Base-by-base conservation (phyloP, 352 stramenopile genomes). In the Globisporangium orthogonon region DNA sequence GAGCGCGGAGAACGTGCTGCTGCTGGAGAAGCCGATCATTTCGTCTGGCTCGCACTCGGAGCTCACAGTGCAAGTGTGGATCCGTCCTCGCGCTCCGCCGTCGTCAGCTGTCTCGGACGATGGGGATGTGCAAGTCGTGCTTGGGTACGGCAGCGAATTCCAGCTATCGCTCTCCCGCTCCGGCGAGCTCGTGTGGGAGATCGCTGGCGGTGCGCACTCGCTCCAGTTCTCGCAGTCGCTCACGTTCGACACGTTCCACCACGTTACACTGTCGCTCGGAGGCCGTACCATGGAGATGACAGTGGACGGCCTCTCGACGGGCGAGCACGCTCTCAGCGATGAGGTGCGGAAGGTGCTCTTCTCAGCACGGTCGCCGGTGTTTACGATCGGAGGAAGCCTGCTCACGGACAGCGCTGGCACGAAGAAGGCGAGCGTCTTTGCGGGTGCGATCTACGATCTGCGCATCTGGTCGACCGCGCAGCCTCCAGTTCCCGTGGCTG, bases 41-140 rank as follows among this genome's bases (percentile, higher is more conserved):
- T 87, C 79, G 39, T 81, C 71, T 30, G 68, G 61, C 7, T 66
- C 73, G 7, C 79, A 78, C 50, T 64, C 69, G 0, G 83, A 87
- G 39, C 74, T 89, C 53, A 78, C 73, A 0, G 37, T 93, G 44
- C 76, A 95, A 57, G 50, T 89, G 5, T 93, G 83, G 79, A 74
- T 94, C 54, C 69, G 70, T 33, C 67, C 69, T 1, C 62, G 82
- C 13, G 37, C 41, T 50, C 39, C 39, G 7, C 33, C 33, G 6
- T 52, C 47, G 23, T 23, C 23, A 23, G 23, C 23, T 4, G 43
- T 60, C n/a, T 54, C 10, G 9, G 44, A 31, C 29, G 39, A 54
- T 43, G 58, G 53, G 9, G 54, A 62, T 23, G 60, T 66, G 11
- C 76, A 90, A 61, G 69, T 82, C 30, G 63, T 90, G 31, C 53